These are phyloP conservation scores for Westerdykella sp. DNA, from an alignment of 2,329 filamentous ascomycete species.

Conservation along the genomic window DNA sequence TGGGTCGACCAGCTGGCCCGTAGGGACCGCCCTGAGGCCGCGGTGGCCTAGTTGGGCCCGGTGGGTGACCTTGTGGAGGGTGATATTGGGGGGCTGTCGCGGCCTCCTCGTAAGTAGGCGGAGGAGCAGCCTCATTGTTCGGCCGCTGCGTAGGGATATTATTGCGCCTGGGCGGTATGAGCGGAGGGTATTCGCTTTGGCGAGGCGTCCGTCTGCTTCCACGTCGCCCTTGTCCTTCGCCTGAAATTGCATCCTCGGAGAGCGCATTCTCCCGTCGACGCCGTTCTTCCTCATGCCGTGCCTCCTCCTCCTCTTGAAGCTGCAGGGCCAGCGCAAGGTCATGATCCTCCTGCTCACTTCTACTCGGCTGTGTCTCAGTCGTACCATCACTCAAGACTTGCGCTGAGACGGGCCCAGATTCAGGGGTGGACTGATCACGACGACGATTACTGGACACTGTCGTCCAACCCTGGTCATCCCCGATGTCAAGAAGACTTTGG, in stretches of 20 bases:
- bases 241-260: constrained; percentile 63
- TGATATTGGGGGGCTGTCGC: constrained; percentile 52
- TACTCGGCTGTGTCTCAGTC: constrained; percentile 31
- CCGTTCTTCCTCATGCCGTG: constrained; percentile 59
- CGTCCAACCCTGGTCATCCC: constrained; percentile 49
- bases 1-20: background rate
- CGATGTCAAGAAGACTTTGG: constrained; percentile 23
- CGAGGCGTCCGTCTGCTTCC: constrained; percentile 23
- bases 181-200: constrained; percentile 35
- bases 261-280: constrained; percentile 61
- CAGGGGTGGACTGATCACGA: constrained; percentile 16
- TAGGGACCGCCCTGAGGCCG: constrained; percentile 24
- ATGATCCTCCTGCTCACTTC: constrained; percentile 71
- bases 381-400: constrained; percentile 19
- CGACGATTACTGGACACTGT: constrained; percentile 42
- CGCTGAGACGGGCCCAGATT: constrained; percentile 2
- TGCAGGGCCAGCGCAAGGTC: constrained; percentile 85
- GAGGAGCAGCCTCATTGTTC: constrained; percentile 48
- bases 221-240: constrained; percentile 20
- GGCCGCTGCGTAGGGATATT: constrained; percentile 33
- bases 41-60: constrained; percentile 33
- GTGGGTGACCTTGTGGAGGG: constrained; percentile 43
- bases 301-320: constrained; percentile 89
- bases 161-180: constrained; percentile 42
- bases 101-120: constrained; percentile 61